Conservation (phyloP, 2,329 filamentous ascomycete genomes). For the Lasiodiplodia sp. region DNA sequence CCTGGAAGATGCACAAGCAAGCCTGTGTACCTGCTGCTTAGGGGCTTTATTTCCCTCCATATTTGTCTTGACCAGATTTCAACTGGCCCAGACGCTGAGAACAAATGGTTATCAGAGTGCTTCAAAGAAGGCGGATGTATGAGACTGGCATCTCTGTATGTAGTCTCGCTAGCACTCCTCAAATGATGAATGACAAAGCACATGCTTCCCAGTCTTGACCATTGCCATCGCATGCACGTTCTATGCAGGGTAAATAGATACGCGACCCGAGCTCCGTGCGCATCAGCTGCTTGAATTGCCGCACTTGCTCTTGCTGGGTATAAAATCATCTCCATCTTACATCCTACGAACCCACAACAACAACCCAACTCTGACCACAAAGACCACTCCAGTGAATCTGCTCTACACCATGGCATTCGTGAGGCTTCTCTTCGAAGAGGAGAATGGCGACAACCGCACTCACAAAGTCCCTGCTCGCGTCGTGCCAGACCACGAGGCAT, state of each 20-base stretch:
- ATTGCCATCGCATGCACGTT: neutral
- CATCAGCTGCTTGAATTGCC: neutral
- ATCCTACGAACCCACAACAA: neutral
- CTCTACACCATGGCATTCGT: neutral
- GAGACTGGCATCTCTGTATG: neutral
- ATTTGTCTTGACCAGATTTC: neutral
- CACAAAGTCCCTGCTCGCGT: neutral
- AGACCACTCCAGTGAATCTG: neutral
- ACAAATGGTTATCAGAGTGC: neutral
- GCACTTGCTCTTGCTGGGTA: neutral
- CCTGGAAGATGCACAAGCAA: neutral
- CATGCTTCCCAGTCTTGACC: neutral
- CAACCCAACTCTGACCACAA: neutral
- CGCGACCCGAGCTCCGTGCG: neutral
- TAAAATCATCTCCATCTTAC: neutral
- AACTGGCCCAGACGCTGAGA: neutral
- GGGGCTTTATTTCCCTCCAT: neutral
- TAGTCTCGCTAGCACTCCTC: neutral
- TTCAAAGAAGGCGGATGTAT: neutral
- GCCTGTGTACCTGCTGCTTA: neutral
- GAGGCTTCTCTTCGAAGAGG: neutral
- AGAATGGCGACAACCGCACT: neutral
- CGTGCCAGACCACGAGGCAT: neutral
- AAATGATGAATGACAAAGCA: neutral
- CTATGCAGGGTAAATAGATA: neutral